phyloP scores from a whole-genome alignment of 2,329 filamentous ascomycete species.

The Microcyclospora tardicrescens region DNA sequence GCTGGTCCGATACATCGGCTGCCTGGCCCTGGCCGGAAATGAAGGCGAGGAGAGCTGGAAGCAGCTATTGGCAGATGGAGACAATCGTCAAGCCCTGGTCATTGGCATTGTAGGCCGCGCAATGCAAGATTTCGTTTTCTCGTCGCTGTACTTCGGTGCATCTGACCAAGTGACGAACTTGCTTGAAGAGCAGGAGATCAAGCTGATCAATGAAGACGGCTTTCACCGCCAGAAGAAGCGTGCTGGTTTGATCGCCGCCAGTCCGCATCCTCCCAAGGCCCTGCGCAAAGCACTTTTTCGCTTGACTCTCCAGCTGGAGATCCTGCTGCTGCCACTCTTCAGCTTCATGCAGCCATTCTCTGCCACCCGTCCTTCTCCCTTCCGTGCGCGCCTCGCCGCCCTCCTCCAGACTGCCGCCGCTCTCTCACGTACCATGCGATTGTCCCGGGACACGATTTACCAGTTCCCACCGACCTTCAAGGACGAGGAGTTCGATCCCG shows the following conservation, averaged over 20 bases:
- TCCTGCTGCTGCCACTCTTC: slow-evolving; percentile 9
- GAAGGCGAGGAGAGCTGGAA: slow-evolving; percentile 13
- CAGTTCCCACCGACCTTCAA: slow-evolving; percentile 21
- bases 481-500: slow-evolving; percentile 18
- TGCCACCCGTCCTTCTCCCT: not conserved
- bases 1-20: slow-evolving; percentile 20
- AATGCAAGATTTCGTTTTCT: slow-evolving; percentile 21
- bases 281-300: not conserved
- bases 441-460: slow-evolving; percentile 13
- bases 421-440: slow-evolving; percentile 13
- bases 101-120: slow-evolving; percentile 16
- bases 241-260: slow-evolving; percentile 6
- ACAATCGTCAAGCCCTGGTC: slow-evolving; percentile 13
- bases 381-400: not conserved
- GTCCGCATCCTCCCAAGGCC: not conserved
- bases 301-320: slow-evolving; percentile 5
- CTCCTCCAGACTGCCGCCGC: slow-evolving; percentile 12
- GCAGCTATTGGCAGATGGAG: slow-evolving; percentile 8
- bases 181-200: slow-evolving; percentile 26
- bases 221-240: slow-evolving; percentile 15
- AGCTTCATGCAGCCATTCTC: not conserved
- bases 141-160: slow-evolving; percentile 17
- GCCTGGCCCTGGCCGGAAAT: slow-evolving; percentile 16
- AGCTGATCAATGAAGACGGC: slow-evolving; percentile 19
- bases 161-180: slow-evolving; percentile 9